Base-by-base conservation (phyloP, 2,329 filamentous ascomycete species). In the Neonectria hederae region DNA sequence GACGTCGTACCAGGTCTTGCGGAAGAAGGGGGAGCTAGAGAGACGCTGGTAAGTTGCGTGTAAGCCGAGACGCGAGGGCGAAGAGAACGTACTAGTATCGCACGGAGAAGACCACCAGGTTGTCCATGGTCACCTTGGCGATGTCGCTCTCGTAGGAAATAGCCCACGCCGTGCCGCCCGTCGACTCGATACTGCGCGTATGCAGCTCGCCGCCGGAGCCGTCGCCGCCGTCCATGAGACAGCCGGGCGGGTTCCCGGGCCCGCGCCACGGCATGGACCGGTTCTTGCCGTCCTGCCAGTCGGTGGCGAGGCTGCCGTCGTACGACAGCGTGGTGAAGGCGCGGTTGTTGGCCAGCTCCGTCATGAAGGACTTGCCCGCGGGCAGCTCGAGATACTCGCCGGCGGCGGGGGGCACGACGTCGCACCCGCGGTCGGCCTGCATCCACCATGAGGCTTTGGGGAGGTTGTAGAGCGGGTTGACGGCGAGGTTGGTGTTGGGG, bases 51-150 rank as follows among this genome's bases (percentile, higher is more conserved):
- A 8, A 21, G 32, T 19, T 26, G 48, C 10, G 13, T 22, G 19
- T 22, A 46, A 30, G 28, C 10, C 10, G 21, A 46, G 32, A 55
- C 1, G 48, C 1, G 4, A 3, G 32, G n/a, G n/a, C n/a, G n/a
- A 8, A 2, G 28, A 4, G 28, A 30, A 74, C 79, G 62, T 74
- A 82, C 77, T 83, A 77, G 59, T 81, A 76, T 57, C 78, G 71
- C 1, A 84, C 81, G 0, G 80, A 80, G 64, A 86, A 85, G 4
- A 86, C 82, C 2, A 82, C 82, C n/a, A 86, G 75, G 66, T 85
- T 85, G 49, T 84, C 81, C 76, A 84, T 81, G 4, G 78, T 83
- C 4, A 86, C 83, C 28, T 81, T 76, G 46, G 72, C 71, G 21
- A 84, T 69, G n/a, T 85, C 80, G 8, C 76, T 77, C 62, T 83